phyloP scores from a whole-genome alignment of 2,329 filamentous ascomycete genomes.

The Cercospora citrullina region DNA sequence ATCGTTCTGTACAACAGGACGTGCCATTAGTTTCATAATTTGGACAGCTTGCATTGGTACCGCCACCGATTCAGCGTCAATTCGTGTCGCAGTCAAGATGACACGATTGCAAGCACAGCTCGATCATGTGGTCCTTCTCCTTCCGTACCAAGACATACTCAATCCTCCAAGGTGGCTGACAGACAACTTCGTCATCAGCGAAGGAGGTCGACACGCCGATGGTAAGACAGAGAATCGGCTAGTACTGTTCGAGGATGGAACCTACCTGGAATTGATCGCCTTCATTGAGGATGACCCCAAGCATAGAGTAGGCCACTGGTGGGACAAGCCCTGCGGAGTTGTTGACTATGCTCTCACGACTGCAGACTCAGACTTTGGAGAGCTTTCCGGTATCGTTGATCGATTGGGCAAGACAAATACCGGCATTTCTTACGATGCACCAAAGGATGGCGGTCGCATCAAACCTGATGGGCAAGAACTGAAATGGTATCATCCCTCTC shows the following conservation, averaged over 20 bases:
- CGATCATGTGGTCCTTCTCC: slow-evolving; percentile 66
- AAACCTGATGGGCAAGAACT: slow-evolving; percentile 58
- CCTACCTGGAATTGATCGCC: slow-evolving; percentile 66
- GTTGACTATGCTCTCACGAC: slow-evolving; percentile 63
- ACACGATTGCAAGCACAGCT: slow-evolving; percentile 39
- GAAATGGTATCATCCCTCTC: slow-evolving; percentile 49
- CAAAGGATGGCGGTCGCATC: slow-evolving; percentile 55
- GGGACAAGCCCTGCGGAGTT: slow-evolving; percentile 54
- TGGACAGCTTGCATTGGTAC: neutral
- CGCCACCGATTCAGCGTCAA: neutral
- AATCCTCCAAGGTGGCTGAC: slow-evolving; percentile 54
- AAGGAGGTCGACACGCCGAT: slow-evolving; percentile 63
- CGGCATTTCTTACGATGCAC: slow-evolving; percentile 51
- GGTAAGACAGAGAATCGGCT: slow-evolving; percentile 62
- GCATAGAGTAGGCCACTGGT: slow-evolving; percentile 55
- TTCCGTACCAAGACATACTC: slow-evolving; percentile 54
- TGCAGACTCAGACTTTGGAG: slow-evolving; percentile 20
- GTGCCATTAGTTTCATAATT: neutral
- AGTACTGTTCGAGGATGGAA: slow-evolving; percentile 62
- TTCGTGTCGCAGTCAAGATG: slow-evolving; percentile 1
- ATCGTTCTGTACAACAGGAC: neutral
- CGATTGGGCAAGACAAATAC: slow-evolving; percentile 28
- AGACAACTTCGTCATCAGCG: slow-evolving; percentile 57
- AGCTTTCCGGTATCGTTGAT: slow-evolving; percentile 27
- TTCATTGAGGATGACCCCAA: slow-evolving; percentile 54